A percentile compares a stretch with the other conserved stretches of the same genome.
Evolutionary conservation across 164 flowering plant species (phyloP).

Genomic region (Umbellularia californica): DNA sequence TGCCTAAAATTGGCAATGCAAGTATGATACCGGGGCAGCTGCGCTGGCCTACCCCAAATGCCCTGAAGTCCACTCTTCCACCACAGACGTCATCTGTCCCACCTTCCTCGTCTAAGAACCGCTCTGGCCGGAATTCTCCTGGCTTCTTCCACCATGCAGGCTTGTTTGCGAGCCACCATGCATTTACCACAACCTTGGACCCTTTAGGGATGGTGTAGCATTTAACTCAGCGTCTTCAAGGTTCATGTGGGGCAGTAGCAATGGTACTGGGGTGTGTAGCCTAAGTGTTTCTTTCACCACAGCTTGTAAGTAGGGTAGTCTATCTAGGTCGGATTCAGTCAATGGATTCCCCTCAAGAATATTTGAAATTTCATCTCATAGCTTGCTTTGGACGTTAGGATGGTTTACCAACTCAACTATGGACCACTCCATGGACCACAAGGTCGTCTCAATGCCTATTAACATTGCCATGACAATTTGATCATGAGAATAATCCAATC

Average conservation of each 20-base stretch:
- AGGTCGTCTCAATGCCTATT: slow-evolving; percentile 30
- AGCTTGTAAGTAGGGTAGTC: slow-evolving; percentile 59
- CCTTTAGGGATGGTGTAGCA: slow-evolving; percentile 52
- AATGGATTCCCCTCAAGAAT: slow-evolving; percentile 36
- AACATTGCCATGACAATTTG: background rate
- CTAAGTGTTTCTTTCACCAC: slow-evolving; percentile 56
- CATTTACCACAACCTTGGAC: slow-evolving; percentile 60
- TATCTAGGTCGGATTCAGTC: slow-evolving; percentile 41
- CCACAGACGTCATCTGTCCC: slow-evolving; percentile 32
- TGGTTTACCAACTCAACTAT: slow-evolving; percentile 68
- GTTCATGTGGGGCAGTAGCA: slow-evolving; percentile 72
- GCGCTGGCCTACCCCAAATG: slow-evolving; percentile 60
- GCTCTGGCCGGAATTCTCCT: slow-evolving; percentile 54
- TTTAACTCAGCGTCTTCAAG: slow-evolving; percentile 56
- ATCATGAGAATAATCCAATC: background rate
- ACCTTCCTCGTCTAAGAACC: slow-evolving; percentile 60
- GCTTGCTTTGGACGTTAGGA: slow-evolving; percentile 44
- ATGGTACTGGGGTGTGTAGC: slow-evolving; percentile 50
- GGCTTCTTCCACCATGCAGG: slow-evolving; percentile 57
- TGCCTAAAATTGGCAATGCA: slow-evolving; percentile 57
- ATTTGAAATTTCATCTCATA: slow-evolving; percentile 38
- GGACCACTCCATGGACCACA: slow-evolving; percentile 75
- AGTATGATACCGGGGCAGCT: slow-evolving; percentile 67
- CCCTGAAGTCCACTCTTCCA: slow-evolving; percentile 59
- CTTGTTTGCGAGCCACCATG: slow-evolving; percentile 76